These are phyloP conservation scores for Boletellus ananas DNA, from an alignment of 768 basidiomycete species.

Conservation along the genomic window DNA sequence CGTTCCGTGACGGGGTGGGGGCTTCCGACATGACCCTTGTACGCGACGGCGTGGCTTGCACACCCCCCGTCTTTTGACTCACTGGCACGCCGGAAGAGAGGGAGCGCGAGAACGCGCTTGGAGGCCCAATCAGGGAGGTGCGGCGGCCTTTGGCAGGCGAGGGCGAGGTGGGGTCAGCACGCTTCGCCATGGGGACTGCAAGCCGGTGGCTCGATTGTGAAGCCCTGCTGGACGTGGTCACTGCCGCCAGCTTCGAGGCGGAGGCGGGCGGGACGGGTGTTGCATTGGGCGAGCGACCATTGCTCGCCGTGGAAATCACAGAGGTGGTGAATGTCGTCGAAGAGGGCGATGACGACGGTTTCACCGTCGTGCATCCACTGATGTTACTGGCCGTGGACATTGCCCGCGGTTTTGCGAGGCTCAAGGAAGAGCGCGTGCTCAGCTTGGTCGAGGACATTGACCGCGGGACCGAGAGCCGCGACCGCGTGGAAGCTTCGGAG, in stretches of 20 bases:
- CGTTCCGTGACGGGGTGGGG: conserved; percentile 25
- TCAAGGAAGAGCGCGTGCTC: conserved; percentile 40
- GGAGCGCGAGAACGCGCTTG: conserved; percentile 24
- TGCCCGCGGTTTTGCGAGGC: conserved; percentile 48
- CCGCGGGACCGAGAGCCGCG: conserved; percentile 37
- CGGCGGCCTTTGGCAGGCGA: conserved; percentile 27
- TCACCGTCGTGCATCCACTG: conserved; percentile 52
- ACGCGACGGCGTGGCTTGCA: conserved; percentile 36
- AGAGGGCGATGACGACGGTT: conserved; percentile 27
- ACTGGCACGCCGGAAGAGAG: conserved; percentile 13
- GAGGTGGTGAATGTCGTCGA: conserved; percentile 27
- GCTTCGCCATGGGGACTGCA: conserved; percentile 35
- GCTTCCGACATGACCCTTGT: conserved; percentile 45
- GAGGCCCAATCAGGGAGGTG: conserved; percentile 27
- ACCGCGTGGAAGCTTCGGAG: conserved; percentile 54
- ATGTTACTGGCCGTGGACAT: conserved; percentile 47
- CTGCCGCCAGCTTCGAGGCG: conserved; percentile 35
- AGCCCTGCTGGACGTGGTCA: conserved; percentile 37
- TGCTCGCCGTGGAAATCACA: conserved; percentile 20
- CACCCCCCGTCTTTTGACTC: conserved; percentile 15
- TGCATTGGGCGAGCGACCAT: conserved; percentile 46
- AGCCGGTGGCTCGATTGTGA: conserved; percentile 35
- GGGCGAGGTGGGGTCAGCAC: conserved; percentile 26
- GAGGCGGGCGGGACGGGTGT: conserved; percentile 40
- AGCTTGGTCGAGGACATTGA: conserved; percentile 28